Evolutionary conservation across 345 rosid species (phyloP), one percentile per base, ranked within the genome.

Genomic region (Populus deltoides): DNA sequence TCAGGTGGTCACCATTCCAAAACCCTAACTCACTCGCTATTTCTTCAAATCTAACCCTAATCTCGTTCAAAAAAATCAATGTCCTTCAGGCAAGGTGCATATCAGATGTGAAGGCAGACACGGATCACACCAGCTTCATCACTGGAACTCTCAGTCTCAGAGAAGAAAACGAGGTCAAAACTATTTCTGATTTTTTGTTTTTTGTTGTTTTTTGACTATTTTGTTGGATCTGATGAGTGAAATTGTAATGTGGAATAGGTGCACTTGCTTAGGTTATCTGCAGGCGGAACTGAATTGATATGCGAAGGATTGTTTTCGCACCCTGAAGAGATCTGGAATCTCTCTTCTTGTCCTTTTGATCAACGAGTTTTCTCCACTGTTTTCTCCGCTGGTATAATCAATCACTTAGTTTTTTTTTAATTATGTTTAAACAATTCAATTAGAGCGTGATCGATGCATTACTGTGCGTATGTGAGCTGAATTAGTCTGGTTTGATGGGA

Each of bases 241-340:
- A 27, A 66, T n/a, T 18, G 38, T 41, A 71, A 47, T 79, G 68
- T 39, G 33, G 38, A 18, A 7, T 77, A 95, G 98, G 98, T 93
- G 85, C 99, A 96, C 89, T 87, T 93, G 90, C 87, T 96, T 73
- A 87, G 97, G 85, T 76, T 96, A 22, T 89, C 99, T 29, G 88
- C 99, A 20, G 97, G 86, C 68, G 98, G 97, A 77, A 90, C 93
- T 59, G 98, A 93, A 80, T 87, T 96, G 63, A 79, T 93, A 8
- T 92, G 99, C 78, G 98, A 96, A 84, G 98, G 98, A 9, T 79
- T 95, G 84, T 95, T 95, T 78, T 90, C 94, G 66, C 98, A 95
- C 85, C 98, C 94, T 59, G 81, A 89, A 76, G 99, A 95, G 93
- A 93, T 95, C 76, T 93, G 97, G 98, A 92, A 95, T 86, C 97